Conservation (phyloP, 2,329 filamentous ascomycete species). For the Rasamsonia emersonii region DNA sequence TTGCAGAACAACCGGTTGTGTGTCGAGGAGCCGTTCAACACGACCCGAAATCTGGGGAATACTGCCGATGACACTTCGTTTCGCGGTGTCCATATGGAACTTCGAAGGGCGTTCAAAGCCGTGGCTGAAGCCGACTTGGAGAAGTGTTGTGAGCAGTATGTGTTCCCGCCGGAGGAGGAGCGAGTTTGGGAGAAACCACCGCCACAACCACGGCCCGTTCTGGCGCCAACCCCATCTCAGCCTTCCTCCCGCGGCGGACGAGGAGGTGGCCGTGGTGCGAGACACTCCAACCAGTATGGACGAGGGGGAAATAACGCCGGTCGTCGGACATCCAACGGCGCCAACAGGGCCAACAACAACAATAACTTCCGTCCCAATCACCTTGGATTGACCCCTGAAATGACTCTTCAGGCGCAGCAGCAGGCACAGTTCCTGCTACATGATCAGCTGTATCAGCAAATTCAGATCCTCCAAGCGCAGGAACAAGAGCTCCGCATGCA, state of each 20-base stretch:
- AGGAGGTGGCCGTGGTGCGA: conserved; percentile 41
- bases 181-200: conserved; percentile 48
- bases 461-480: conserved; percentile 42
- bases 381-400: conserved; percentile 26
- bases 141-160: conserved; percentile 78
- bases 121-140: conserved; percentile 70
- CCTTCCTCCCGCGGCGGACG: conserved; percentile 42
- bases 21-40: conserved; percentile 96
- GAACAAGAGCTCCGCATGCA: conserved; percentile 42
- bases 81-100: conserved; percentile 78
- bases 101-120: conserved; percentile 78
- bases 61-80: conserved; percentile 95
- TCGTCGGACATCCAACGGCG: conserved; percentile 51
- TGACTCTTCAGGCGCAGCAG: conserved; percentile 36
- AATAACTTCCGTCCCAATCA: conserved; percentile 27
- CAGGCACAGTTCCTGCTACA: conserved; percentile 41
- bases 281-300: conserved; percentile 40
- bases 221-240: conserved; percentile 34
- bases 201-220: conserved; percentile 47
- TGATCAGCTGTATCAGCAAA: conserved; percentile 42
- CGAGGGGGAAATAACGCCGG: conserved; percentile 40
- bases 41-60: conserved; percentile 79
- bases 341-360: conserved; percentile 31
- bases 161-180: conserved; percentile 75
- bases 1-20: conserved; percentile 75